Evolutionary conservation across 495 filamentous ascomycete species (phyloP), one percentile per base, ranked within the genome.

Genomic region (Penicillium psychrofluorescens): DNA sequence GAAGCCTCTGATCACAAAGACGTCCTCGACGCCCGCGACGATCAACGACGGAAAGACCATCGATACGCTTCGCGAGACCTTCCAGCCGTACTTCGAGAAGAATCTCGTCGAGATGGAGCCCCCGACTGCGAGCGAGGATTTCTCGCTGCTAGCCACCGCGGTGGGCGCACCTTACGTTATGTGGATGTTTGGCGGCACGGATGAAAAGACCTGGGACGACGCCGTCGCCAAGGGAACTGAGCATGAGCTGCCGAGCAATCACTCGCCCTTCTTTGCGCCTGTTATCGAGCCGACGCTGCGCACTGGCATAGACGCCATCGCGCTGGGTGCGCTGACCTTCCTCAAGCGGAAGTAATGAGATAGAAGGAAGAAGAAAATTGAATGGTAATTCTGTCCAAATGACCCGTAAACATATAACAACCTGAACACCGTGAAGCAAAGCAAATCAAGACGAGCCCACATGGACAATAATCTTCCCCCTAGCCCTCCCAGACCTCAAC

Each of bases 381-480:
- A 22, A 4, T 22, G 22, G 6, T 22, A 22, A 16, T 22, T 22
- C 22, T 22, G 2, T 22, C 22, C 22, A 22, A 22, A 4, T 22
- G 4, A 3, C 22, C 22, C 22, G 2, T 1, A 22, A 22, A 4
- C 22, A 22, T 6, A 22, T 3, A 6, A 22, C 22, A 22, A 22
- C 22, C 22, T 6, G n/a, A 22, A 22, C 22, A 6, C 22, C 22
- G 22, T 22, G 22, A 22, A 22, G 22, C 22, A 22, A 22, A 22
- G 22, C 22, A 4, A 22, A 22, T 22, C 22, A 22, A 22, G 22
- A 6, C 4, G 22, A 22, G 22, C 22, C 48, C 8, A 85, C 75
- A 52, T 76, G 65, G 11, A 91, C 68, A 14, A 90, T 60, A 48
- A 90, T 72, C 68, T 90, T 90, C 1, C 85, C 85, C 53, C 71